Conservation (phyloP, 768 basidiomycete species). For the Epithele typhae region DNA sequence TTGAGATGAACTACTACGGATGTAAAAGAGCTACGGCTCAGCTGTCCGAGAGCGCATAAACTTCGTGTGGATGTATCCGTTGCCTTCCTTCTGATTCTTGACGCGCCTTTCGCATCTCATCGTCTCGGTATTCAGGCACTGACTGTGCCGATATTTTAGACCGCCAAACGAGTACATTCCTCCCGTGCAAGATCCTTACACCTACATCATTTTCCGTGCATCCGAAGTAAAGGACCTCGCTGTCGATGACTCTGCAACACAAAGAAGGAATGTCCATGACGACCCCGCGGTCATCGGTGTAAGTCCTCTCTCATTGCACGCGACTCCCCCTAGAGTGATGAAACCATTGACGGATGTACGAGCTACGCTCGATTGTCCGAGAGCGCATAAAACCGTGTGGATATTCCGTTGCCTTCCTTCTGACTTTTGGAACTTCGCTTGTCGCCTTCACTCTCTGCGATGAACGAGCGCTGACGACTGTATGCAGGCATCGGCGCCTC, state of each 20-base stretch:
- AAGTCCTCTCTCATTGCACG: slow-evolving; percentile 27
- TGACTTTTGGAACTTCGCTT: slow-evolving; percentile 25
- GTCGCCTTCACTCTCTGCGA: too few relatives aligned
- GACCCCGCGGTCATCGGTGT: slow-evolving; percentile 84
- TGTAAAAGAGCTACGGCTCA: slow-evolving; percentile 35
- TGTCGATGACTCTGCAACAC: slow-evolving; percentile 62
- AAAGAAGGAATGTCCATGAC: slow-evolving; percentile 63
- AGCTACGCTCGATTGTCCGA: slow-evolving; percentile 35
- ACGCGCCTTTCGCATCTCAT: slow-evolving; percentile 1
- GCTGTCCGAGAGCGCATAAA: slow-evolving; percentile 40
- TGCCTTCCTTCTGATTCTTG: slow-evolving; percentile 57
- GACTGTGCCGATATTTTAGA: slow-evolving; percentile 33
- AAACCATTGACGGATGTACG: slow-evolving; percentile 44
- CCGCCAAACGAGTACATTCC: slow-evolving; percentile 77
- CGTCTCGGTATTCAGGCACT: slow-evolving; percentile 14
- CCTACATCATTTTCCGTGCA: slow-evolving; percentile 88
- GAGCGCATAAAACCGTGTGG: slow-evolving; percentile 47
- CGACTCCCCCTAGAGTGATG: slow-evolving; percentile 28
- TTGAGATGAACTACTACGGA: slow-evolving; percentile 36
- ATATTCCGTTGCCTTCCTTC: slow-evolving; percentile 63
- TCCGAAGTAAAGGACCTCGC: slow-evolving; percentile 88
- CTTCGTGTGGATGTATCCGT: slow-evolving; percentile 57
- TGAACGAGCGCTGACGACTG: slow-evolving; percentile 2
- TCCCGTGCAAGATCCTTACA: slow-evolving; percentile 77
- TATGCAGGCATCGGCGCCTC: slow-evolving; percentile 46